phyloP scores from a whole-genome alignment of 2,329 filamentous ascomycete genomes.

The Dothistroma septosporum region DNA sequence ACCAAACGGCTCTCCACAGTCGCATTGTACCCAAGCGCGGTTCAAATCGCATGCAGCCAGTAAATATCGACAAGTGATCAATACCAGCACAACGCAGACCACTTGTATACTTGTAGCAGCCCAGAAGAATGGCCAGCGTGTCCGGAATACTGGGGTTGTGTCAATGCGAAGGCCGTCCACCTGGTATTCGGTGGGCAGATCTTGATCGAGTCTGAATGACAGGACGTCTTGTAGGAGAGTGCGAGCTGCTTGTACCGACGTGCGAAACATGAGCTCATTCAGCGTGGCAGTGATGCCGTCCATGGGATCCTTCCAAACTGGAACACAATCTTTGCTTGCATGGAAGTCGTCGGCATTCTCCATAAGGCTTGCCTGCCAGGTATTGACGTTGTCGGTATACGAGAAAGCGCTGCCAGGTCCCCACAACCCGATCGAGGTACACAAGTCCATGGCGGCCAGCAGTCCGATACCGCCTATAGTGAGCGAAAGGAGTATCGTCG shows the following conservation, averaged over 20 bases:
- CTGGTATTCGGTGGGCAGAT: not conserved
- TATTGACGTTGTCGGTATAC: slow-evolving; percentile 8
- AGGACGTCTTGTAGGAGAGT: not conserved
- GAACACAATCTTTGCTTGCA: slow-evolving; percentile 1
- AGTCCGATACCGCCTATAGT: slow-evolving; percentile 8
- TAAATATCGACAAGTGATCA: not conserved
- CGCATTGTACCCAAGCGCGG: too few species aligned
- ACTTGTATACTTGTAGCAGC: not conserved
- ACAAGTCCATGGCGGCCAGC: slow-evolving; percentile 4
- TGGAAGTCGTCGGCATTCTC: not conserved
- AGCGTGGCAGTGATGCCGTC: not conserved
- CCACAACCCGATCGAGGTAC: slow-evolving; percentile 4
- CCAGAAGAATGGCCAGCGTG: not conserved
- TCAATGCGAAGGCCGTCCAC: slow-evolving; percentile 5
- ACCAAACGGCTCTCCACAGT: too few species aligned
- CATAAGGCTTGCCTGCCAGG: slow-evolving; percentile 3
- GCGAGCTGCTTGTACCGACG: slow-evolving; percentile 3
- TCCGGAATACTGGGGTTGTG: not conserved
- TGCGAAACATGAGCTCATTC: slow-evolving; percentile 10
- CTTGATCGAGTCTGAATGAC: not conserved
- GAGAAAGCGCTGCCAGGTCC: not conserved
- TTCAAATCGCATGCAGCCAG: too few species aligned
- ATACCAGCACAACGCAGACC: not conserved
- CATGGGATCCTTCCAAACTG: slow-evolving; percentile 3
- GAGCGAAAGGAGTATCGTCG: not conserved